Evolutionary conservation across 768 basidiomycete species (phyloP).

Genomic region (Mycena galopus): DNA sequence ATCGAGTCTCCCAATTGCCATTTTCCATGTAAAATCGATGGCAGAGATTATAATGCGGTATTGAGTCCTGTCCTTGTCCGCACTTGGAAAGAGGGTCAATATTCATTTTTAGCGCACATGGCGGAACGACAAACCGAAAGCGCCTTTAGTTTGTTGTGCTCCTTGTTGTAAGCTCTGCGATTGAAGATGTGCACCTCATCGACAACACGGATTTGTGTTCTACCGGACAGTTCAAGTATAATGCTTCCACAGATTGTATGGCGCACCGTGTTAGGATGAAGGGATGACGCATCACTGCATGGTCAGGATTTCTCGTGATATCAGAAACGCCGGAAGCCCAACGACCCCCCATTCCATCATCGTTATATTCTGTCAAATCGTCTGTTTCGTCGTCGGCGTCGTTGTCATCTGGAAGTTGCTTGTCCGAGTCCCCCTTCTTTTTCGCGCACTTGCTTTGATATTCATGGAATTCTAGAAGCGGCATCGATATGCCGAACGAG

Average conservation of each 20-base stretch:
- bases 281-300: slow-evolving; percentile 46
- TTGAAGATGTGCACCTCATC: slow-evolving; percentile 48
- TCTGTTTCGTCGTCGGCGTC: slow-evolving; percentile 9
- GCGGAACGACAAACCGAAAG: slow-evolving; percentile 38
- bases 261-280: slow-evolving; percentile 52
- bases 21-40: slow-evolving; percentile 38
- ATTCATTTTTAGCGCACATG: neutral
- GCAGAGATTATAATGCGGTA: slow-evolving; percentile 39
- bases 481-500: slow-evolving; percentile 30
- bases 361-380: neutral
- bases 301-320: slow-evolving; percentile 22
- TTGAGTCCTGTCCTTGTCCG: slow-evolving; percentile 30
- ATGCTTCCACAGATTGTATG: neutral
- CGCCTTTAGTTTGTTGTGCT: slow-evolving; percentile 40
- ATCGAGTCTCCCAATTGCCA: slow-evolving; percentile 49
- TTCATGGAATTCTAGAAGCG: slow-evolving; percentile 33
- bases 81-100: slow-evolving; percentile 30
- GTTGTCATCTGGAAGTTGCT: neutral
- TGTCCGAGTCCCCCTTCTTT: neutral
- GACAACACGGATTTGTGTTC: slow-evolving; percentile 50
- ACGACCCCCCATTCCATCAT: neutral
- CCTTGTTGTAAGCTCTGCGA: slow-evolving; percentile 44
- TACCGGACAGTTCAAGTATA: slow-evolving; percentile 23
- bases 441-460: slow-evolving; percentile 13
- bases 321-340: neutral